Percentiles rank a stretch among this genome's conserved stretches.
Conservation (phyloP, 768 basidiomycete species). For the Pleurotus sapidus region DNA sequence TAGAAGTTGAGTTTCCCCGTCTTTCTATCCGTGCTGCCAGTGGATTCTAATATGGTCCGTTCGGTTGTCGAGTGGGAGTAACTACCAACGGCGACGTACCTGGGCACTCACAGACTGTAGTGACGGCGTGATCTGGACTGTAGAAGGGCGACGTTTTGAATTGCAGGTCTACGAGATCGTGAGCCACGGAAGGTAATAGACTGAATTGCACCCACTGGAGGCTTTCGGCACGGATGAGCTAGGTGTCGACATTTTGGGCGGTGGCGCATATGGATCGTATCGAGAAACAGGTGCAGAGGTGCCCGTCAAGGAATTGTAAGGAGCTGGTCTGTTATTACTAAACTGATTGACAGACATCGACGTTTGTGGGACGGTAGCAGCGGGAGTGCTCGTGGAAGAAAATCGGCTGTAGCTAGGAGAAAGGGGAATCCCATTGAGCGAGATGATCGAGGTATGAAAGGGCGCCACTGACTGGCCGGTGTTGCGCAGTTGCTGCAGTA, state of each 20-base stretch:
- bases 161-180: conserved; percentile 49
- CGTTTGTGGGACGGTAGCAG: conserved; percentile 6
- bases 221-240: conserved; percentile 24
- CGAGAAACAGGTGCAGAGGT: conserved; percentile 37
- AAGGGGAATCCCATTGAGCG: not conserved
- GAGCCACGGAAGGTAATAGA: conserved; percentile 17
- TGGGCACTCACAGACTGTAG: conserved; percentile 70
- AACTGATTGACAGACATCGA: conserved; percentile 2
- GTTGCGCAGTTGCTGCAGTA: conserved; percentile 64
- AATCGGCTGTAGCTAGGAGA: conserved; percentile 1
- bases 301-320: conserved; percentile 23
- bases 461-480: conserved; percentile 62
- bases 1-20: conserved; percentile 59
- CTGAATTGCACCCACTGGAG: conserved; percentile 21
- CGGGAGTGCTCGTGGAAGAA: not conserved
- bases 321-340: conserved; percentile 23
- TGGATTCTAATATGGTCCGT: conserved; percentile 53
- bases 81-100: conserved; percentile 38
- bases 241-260: conserved; percentile 38
- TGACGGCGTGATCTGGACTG: conserved; percentile 61
- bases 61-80: too few relatives aligned
- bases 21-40: conserved; percentile 74
- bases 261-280: conserved; percentile 68
- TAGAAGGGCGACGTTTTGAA: conserved; percentile 86
- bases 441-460: not conserved